These are phyloP conservation scores for Cercophora sp. DNA, from an alignment of 495 filamentous ascomycete genomes.

Conservation along the genomic window DNA sequence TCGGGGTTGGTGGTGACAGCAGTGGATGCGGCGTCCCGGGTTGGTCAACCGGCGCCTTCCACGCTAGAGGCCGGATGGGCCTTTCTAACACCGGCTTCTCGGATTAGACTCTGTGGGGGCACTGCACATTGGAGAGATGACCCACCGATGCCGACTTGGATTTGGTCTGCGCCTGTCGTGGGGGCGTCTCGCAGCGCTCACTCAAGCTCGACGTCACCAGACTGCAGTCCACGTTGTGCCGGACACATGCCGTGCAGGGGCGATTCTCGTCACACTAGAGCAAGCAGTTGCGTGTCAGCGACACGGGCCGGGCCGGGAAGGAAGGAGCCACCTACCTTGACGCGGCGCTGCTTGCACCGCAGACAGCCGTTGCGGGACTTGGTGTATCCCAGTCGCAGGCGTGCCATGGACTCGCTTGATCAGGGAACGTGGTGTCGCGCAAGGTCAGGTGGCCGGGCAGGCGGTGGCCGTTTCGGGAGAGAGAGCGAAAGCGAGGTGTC, in stretches of 20 bases:
- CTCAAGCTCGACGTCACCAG: slow-evolving; percentile 14
- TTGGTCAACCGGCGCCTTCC: no score
- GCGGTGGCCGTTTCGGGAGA: background rate
- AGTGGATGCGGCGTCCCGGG: no score
- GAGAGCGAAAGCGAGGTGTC: slow-evolving; percentile 18
- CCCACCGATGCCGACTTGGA: no score
- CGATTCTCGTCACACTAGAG: slow-evolving; percentile 28
- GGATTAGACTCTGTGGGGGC: no score
- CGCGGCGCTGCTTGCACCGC: slow-evolving; percentile 28
- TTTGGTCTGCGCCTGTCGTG: no score
- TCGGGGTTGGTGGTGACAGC: background rate
- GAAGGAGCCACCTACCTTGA: slow-evolving; percentile 21
- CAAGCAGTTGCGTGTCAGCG: background rate
- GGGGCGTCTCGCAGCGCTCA: no score
- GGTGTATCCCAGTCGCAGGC: slow-evolving; percentile 28
- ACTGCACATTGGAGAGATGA: no score
- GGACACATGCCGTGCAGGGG: slow-evolving; percentile 29
- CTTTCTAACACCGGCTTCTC: no score
- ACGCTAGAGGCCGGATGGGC: no score
- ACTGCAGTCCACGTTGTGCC: slow-evolving; percentile 30
- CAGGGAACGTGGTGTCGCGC: background rate
- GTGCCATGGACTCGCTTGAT: slow-evolving; percentile 13
- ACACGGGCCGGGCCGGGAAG: background rate
- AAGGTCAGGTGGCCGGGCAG: background rate
- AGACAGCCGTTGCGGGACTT: slow-evolving; percentile 28